These are phyloP conservation scores for Fusarium verticillioides DNA, from an alignment of 2,329 filamentous ascomycete genomes.

Conservation along the genomic window DNA sequence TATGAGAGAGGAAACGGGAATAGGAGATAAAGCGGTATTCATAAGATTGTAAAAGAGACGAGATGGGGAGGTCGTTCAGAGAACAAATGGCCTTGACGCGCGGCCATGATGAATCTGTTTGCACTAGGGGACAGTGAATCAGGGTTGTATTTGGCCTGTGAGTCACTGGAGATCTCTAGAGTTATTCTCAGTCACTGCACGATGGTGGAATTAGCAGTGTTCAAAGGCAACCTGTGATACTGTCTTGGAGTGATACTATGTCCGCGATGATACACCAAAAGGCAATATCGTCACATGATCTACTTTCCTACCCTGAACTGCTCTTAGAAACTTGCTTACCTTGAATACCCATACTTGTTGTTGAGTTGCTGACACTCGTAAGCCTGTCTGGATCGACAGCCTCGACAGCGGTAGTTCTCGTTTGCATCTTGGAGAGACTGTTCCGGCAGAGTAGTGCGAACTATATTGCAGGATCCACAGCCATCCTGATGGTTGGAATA, in stretches of 20 bases:
- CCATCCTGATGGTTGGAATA: not conserved
- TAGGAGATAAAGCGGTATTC: not conserved
- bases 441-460: not conserved
- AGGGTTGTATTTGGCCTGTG: not conserved
- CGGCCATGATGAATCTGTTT: not conserved
- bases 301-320: not conserved
- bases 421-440: not conserved
- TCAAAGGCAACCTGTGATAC: slow-evolving; percentile 19
- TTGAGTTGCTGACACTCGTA: not conserved
- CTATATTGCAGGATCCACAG: no score
- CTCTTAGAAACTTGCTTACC: not conserved
- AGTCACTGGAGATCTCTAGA: not conserved
- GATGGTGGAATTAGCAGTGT: not conserved
- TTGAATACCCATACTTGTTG: not conserved
- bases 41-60: not conserved
- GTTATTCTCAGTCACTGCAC: not conserved
- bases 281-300: not conserved
- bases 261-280: not conserved
- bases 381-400: slow-evolving; percentile 2
- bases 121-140: not conserved
- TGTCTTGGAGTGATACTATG: slow-evolving; percentile 2
- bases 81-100: not conserved
- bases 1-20: not conserved
- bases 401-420: slow-evolving; percentile 8
- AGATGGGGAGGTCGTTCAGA: not conserved